phyloP scores from a whole-genome alignment of 2,329 filamentous ascomycete species.

The Cercospora brassicicola region DNA sequence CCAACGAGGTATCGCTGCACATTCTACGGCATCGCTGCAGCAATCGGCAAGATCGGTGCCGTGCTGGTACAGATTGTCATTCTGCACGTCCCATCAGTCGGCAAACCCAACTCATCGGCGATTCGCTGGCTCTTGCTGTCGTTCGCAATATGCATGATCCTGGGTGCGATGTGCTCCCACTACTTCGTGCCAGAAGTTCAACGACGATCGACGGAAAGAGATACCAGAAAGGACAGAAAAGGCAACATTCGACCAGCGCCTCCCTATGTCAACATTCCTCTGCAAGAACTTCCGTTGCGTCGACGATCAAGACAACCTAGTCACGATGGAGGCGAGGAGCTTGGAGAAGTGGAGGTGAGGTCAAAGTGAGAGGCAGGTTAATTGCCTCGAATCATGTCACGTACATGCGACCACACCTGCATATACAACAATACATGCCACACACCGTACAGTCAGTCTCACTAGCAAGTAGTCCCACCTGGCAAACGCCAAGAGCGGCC shows the following conservation, averaged over 20 bases:
- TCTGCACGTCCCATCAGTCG: background rate
- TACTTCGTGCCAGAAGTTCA: conserved; percentile 24
- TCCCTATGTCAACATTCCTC: conserved; percentile 2
- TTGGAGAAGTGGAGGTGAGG: background rate
- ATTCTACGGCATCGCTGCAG: conserved; percentile 57
- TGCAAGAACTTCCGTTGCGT: background rate
- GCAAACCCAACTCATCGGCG: conserved; percentile 17
- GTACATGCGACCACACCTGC: background rate
- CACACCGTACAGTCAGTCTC: background rate
- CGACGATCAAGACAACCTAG: background rate
- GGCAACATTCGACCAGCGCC: background rate
- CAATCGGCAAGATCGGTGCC: conserved; percentile 55
- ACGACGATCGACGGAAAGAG: conserved; percentile 4
- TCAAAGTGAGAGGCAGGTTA: background rate
- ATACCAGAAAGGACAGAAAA: background rate
- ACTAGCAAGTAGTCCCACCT: background rate
- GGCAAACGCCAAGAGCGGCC: background rate
- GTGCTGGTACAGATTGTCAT: conserved; percentile 47
- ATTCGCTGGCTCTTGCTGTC: conserved; percentile 21
- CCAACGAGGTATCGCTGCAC: conserved; percentile 57
- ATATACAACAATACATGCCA: background rate
- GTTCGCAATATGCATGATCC: conserved; percentile 23
- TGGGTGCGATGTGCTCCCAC: conserved; percentile 20
- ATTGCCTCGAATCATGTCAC: background rate
- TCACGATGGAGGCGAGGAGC: background rate